A percentile compares a stretch with the other conserved stretches of the same genome.
Conservation (phyloP, 768 basidiomycete genomes). For the Daedalea quercina region DNA sequence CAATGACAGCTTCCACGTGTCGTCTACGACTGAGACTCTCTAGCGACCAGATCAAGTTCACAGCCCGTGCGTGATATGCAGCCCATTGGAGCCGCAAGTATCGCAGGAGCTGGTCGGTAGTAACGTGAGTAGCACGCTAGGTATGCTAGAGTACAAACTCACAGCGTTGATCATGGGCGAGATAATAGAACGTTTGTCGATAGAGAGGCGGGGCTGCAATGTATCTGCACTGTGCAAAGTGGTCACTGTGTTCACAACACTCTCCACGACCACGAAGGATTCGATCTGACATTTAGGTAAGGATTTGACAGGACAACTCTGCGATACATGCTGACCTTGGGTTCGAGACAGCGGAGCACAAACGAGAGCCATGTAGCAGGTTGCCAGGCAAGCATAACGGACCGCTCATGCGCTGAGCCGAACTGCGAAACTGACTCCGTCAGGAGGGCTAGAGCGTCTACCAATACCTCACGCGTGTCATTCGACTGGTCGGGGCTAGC, state of each 20-base stretch:
- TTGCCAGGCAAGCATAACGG: slow-evolving; percentile 47
- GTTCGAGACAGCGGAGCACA: slow-evolving; percentile 46
- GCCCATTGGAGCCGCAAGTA: slow-evolving; percentile 65
- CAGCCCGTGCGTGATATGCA: slow-evolving; percentile 75
- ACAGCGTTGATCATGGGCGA: slow-evolving; percentile 53
- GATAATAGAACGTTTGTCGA: slow-evolving; percentile 52
- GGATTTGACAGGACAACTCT: neutral
- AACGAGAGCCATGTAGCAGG: slow-evolving; percentile 56
- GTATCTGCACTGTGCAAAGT: slow-evolving; percentile 43
- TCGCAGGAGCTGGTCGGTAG: slow-evolving; percentile 45
- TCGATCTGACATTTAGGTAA: slow-evolving; percentile 32
- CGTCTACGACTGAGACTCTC: slow-evolving; percentile 46
- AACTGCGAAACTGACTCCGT: slow-evolving; percentile 42
- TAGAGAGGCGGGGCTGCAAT: slow-evolving; percentile 44
- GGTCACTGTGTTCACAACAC: slow-evolving; percentile 49
- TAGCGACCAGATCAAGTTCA: slow-evolving; percentile 77
- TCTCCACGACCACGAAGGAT: slow-evolving; percentile 66
- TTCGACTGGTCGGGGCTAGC: slow-evolving; percentile 25
- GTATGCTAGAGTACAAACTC: slow-evolving; percentile 3
- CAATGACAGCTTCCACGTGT: slow-evolving; percentile 75
- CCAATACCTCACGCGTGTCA: slow-evolving; percentile 42
- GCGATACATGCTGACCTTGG: slow-evolving; percentile 38
- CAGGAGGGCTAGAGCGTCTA: slow-evolving; percentile 45
- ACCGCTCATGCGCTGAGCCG: slow-evolving; percentile 21
- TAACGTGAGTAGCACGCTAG: neutral